A percentile compares a stretch with the other conserved stretches of the same genome.
Conservation (phyloP, 352 stramenopile species). For the Phytophthora fragariae region DNA sequence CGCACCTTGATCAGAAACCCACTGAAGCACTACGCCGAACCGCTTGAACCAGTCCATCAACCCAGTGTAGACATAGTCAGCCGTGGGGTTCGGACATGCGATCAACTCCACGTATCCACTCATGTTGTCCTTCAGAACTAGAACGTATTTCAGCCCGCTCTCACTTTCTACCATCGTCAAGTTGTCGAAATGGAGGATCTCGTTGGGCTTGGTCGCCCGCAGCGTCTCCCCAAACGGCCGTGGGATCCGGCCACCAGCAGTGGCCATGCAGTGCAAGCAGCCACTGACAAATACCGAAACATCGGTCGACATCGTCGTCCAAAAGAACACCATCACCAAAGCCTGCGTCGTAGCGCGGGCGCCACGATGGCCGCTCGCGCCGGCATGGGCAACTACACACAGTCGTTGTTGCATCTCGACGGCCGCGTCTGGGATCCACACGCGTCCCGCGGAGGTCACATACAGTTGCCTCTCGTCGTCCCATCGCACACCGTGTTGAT, state of each 20-base stretch:
- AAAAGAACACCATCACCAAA: slow-evolving; percentile 12
- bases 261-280: slow-evolving; percentile 30
- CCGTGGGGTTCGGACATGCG: too few species aligned
- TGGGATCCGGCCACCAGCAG: neutral
- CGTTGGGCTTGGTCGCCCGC: neutral
- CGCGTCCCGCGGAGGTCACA: too few species aligned
- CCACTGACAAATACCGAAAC: slow-evolving; percentile 8
- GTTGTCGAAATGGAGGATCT: slow-evolving; percentile 48
- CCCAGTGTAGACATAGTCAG: too few species aligned
- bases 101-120: too few species aligned
- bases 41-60: too few species aligned
- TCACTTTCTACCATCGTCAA: too few species aligned
- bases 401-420: slow-evolving; percentile 27
- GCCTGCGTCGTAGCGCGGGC: neutral
- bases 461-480: neutral
- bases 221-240: slow-evolving; percentile 26
- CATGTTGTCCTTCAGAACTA: too few species aligned
- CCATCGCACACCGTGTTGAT: too few species aligned
- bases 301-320: slow-evolving; percentile 14
- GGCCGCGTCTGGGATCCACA: slow-evolving; percentile 6
- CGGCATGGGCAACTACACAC: slow-evolving; percentile 38
- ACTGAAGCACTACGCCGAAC: too few species aligned
- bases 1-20: slow-evolving; percentile 7
- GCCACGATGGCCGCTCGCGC: slow-evolving; percentile 30
- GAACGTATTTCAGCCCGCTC: too few species aligned